Percentiles rank a stretch among this genome's conserved stretches.
phyloP scores from a whole-genome alignment of 176 grass and related monocot species.

The Musa schizocarpa region DNA sequence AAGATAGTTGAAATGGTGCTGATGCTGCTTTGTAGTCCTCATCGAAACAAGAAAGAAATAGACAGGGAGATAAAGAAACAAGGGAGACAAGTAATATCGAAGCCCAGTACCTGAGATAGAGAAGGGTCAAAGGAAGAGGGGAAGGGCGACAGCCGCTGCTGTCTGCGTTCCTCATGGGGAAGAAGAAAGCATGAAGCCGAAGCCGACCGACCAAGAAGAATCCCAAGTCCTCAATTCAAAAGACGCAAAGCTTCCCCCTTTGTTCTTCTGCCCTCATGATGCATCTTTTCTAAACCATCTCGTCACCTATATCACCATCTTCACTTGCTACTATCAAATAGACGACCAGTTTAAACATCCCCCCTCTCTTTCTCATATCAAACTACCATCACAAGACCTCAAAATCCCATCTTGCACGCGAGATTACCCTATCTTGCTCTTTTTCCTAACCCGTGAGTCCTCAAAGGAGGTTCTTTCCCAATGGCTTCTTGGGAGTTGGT shows the following conservation, averaged over 20 bases:
- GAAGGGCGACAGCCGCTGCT: conserved; percentile 11
- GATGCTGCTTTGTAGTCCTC: conserved; percentile 4
- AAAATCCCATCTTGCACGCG: conserved; percentile 5
- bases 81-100: neutral
- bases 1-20: neutral
- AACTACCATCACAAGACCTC: conserved; percentile 1
- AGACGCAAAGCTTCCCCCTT: neutral
- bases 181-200: conserved; percentile 35
- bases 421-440: neutral
- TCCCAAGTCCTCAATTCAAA: conserved; percentile 21
- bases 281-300: neutral
- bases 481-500: neutral
- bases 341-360: neutral
- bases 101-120: conserved; percentile 25
- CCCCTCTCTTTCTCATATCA: neutral
- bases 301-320: neutral
- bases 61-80: neutral
- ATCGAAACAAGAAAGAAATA: neutral
- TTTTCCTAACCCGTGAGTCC: neutral
- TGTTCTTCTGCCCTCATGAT: neutral
- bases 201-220: conserved; percentile 33
- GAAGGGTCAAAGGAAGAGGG: conserved; percentile 2
- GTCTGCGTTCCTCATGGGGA: conserved; percentile 49
- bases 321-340: conserved; percentile 1
- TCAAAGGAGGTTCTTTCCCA: neutral